phyloP scores from a whole-genome alignment of 495 filamentous ascomycete species.

The Penicillium samsonianum region DNA sequence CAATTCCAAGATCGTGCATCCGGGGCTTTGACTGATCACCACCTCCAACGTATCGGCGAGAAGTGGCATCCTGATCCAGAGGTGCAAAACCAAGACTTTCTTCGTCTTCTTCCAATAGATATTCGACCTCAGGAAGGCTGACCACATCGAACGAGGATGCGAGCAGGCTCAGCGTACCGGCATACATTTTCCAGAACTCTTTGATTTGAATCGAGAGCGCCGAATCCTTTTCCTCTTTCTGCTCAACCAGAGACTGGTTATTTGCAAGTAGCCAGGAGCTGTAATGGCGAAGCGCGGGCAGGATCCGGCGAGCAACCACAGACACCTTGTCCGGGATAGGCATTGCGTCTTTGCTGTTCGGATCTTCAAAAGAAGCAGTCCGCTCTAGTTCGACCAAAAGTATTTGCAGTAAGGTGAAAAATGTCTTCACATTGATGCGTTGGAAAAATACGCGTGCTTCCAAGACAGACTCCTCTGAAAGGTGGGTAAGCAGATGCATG shows the following conservation, averaged over 20 bases:
- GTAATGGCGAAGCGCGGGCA: conserved; percentile 72
- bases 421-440: conserved; percentile 78
- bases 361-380: conserved; percentile 49
- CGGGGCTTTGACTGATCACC: conserved; percentile 53
- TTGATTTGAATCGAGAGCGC: conserved; percentile 59
- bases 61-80: conserved; percentile 53
- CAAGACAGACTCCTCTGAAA: conserved; percentile 40
- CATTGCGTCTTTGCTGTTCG: conserved; percentile 30
- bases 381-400: conserved; percentile 68
- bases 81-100: conserved; percentile 75
- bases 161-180: conserved; percentile 64
- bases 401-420: conserved; percentile 73
- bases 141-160: conserved; percentile 59
- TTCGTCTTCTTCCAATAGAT: conserved; percentile 77
- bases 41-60: conserved; percentile 48
- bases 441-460: conserved; percentile 72
- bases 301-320: conserved; percentile 60
- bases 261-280: conserved; percentile 67
- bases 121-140: conserved; percentile 58
- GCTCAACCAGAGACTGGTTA: conserved; percentile 49
- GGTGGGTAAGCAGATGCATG: conserved; percentile 26
- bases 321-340: conserved; percentile 58
- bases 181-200: conserved; percentile 73
- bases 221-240: conserved; percentile 57
- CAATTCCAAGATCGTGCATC: conserved; percentile 54